These are phyloP conservation scores for Pterocarpus macrocarpus DNA, from an alignment of 306 rosid genomes.

Conservation along the genomic window DNA sequence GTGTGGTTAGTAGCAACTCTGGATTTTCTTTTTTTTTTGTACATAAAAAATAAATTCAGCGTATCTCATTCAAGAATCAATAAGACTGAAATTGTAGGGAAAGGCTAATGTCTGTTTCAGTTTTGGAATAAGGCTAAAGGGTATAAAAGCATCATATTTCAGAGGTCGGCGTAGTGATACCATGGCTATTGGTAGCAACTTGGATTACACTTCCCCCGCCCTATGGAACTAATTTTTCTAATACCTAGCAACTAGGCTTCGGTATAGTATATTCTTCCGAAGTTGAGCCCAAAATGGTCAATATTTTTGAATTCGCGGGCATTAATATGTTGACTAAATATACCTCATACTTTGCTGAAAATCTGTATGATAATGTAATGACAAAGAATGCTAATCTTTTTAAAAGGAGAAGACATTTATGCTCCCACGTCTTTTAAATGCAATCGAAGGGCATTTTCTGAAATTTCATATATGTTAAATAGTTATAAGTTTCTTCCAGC, in stretches of 20 bases:
- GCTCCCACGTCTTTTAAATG: too few relatives aligned
- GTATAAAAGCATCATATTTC: conserved; percentile 44
- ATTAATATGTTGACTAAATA: too few relatives aligned
- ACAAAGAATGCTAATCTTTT: too few relatives aligned
- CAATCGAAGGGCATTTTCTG: too few relatives aligned
- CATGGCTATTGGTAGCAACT: too few relatives aligned
- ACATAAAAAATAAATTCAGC: background rate
- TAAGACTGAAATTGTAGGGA: conserved; percentile 30
- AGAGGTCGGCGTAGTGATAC: too few relatives aligned
- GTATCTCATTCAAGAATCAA: conserved; percentile 34
- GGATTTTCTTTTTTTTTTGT: background rate
- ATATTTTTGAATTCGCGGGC: background rate
- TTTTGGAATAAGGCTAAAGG: conserved; percentile 40
- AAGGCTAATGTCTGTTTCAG: conserved; percentile 45
- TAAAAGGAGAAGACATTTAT: too few relatives aligned
- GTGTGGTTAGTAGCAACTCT: background rate
- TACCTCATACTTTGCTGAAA: too few relatives aligned
- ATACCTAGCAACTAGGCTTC: conserved; percentile 55
- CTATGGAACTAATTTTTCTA: conserved; percentile 44
- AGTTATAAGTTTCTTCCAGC: too few relatives aligned
- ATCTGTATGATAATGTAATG: too few relatives aligned
- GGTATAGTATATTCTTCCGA: conserved; percentile 48
- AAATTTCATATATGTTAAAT: too few relatives aligned
- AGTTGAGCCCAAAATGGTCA: conserved; percentile 14
- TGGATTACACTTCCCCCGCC: too few relatives aligned